Conservation (phyloP, 441 rosid species). For the Theobroma grandiflorum region DNA sequence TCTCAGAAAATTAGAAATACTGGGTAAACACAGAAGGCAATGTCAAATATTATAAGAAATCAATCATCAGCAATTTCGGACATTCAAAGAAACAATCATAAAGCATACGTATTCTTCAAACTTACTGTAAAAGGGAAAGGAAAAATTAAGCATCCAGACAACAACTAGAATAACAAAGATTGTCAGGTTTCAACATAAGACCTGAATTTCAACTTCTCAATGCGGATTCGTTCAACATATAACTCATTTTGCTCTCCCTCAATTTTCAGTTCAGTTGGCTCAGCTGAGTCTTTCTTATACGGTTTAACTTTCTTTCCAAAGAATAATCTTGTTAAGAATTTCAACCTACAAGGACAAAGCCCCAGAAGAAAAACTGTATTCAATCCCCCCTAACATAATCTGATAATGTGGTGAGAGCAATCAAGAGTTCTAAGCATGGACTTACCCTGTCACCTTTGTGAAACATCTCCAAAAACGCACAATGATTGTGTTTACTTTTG, state of each 20-base stretch:
- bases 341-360: constrained; percentile 48
- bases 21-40: constrained; percentile 34
- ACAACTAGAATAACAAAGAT: neutral
- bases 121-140: neutral
- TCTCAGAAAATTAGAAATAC: constrained; percentile 60
- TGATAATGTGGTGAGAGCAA: neutral
- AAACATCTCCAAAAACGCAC: constrained; percentile 58
- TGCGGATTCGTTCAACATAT: constrained; percentile 68
- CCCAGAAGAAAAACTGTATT: neutral
- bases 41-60: neutral
- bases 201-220: constrained; percentile 79
- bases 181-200: constrained; percentile 24
- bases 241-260: constrained; percentile 53
- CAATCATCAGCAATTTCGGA: neutral
- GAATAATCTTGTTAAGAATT: constrained; percentile 37
- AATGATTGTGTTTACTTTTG: constrained; percentile 63
- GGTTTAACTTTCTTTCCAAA: constrained; percentile 41
- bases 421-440: neutral
- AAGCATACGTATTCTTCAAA: neutral
- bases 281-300: constrained; percentile 31
- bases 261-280: constrained; percentile 47
- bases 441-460: constrained; percentile 61
- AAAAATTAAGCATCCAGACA: neutral
- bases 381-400: neutral
- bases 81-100: neutral